These are phyloP conservation scores for Vinca major DNA, from an alignment of 305 asterid genomes.

Conservation along the genomic window DNA sequence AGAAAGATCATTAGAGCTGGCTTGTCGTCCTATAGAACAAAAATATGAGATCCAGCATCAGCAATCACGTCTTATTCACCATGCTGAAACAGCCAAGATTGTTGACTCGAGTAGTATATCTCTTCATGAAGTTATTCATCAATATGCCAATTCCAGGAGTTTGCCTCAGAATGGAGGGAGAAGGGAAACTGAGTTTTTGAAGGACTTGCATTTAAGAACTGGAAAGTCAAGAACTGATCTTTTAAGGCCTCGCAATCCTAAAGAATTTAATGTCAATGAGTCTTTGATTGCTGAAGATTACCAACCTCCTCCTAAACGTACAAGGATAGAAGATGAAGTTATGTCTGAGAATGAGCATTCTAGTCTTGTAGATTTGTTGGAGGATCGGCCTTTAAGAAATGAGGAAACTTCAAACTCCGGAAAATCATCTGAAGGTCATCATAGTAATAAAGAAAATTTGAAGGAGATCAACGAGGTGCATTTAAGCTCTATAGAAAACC, in stretches of 20 bases:
- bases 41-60: conserved; percentile 15
- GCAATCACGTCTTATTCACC: conserved; percentile 21
- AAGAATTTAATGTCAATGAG: conserved; percentile 18
- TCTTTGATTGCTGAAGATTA: conserved; percentile 20
- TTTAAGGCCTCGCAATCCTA: conserved; percentile 15
- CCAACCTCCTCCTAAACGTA: conserved; percentile 35
- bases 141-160: conserved; percentile 22
- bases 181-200: conserved; percentile 25
- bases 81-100: conserved; percentile 18
- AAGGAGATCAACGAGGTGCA: conserved; percentile 16
- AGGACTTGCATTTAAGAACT: conserved; percentile 27
- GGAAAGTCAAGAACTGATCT: conserved; percentile 18
- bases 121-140: conserved; percentile 21
- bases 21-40: conserved; percentile 16
- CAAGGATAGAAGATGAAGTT: conserved; percentile 23
- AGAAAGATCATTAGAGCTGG: conserved; percentile 16
- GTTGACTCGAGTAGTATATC: conserved; percentile 13
- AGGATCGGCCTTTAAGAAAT: conserved; percentile 2
- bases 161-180: conserved; percentile 18
- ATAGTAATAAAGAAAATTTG: conserved; percentile 11
- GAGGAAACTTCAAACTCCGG: conserved; percentile 13
- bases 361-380: not conserved
- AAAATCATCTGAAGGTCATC: conserved; percentile 15
- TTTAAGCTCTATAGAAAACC: conserved; percentile 17
- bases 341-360: conserved; percentile 24